A percentile compares a stretch with the other conserved stretches of the same genome.
These are phyloP conservation scores for Teratosphaeria destructans DNA, from an alignment of 2,329 filamentous ascomycete genomes.

Conservation along the genomic window DNA sequence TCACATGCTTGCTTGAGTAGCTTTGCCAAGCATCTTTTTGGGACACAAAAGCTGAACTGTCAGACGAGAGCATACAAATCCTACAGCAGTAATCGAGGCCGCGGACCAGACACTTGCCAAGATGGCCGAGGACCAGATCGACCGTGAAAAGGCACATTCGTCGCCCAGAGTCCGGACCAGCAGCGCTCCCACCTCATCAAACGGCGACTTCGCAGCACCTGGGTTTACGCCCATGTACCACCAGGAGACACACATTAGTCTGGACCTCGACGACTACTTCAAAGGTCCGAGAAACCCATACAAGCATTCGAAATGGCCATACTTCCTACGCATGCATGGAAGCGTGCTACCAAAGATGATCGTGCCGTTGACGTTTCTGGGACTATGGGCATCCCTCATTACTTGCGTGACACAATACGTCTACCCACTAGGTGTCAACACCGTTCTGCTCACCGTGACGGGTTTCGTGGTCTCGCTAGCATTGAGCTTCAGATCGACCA, in stretches of 20 bases:
- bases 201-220: background rate
- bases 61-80: background rate
- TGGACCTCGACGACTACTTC: conserved; percentile 20
- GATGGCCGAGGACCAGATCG: background rate
- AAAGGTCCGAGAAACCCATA: conserved; percentile 56
- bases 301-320: conserved; percentile 66
- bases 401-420: conserved; percentile 45
- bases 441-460: conserved; percentile 62
- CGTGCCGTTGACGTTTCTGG: conserved; percentile 29
- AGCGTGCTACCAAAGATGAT: conserved; percentile 66
- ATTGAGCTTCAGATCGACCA: conserved; percentile 67
- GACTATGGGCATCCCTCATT: conserved; percentile 55
- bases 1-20: background rate
- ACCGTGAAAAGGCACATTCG: background rate
- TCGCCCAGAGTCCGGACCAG: background rate
- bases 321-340: conserved; percentile 65
- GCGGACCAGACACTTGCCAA: background rate
- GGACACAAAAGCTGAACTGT: background rate
- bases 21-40: background rate
- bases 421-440: conserved; percentile 43
- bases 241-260: background rate
- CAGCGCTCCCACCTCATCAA: background rate
- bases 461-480: conserved; percentile 74
- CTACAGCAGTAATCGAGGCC: background rate
- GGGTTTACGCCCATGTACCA: background rate